These are phyloP conservation scores for Scedosporium boydii DNA, from an alignment of 2,329 filamentous ascomycete species.

Conservation along the genomic window DNA sequence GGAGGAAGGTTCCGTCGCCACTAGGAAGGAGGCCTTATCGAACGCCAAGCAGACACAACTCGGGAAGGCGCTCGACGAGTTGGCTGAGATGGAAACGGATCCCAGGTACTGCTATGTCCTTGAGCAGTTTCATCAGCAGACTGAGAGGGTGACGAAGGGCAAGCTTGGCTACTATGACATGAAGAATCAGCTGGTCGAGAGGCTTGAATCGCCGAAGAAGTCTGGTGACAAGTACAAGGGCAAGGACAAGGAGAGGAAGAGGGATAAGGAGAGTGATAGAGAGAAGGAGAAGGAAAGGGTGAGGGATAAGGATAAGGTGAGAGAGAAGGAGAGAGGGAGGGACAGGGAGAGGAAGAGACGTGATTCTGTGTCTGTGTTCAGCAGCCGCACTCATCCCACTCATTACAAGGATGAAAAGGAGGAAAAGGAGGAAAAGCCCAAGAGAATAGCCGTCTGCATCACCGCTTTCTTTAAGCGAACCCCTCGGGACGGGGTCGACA, in stretches of 20 bases:
- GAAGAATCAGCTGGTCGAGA: conserved; percentile 11
- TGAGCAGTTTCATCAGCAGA: conserved; percentile 33
- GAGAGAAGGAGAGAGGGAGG: background rate
- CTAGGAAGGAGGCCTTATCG: conserved; percentile 29
- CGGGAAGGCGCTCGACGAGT: conserved; percentile 24
- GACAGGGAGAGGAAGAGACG: background rate
- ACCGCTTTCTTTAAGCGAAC: conserved; percentile 36
- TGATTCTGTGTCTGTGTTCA: background rate
- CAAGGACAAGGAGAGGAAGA: conserved; percentile 8
- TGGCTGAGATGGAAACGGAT: conserved; percentile 26
- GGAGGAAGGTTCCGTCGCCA: conserved; percentile 18
- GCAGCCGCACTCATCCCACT: conserved; percentile 5
- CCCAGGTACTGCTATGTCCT: conserved; percentile 29
- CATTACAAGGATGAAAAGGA: conserved; percentile 14
- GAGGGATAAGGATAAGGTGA: background rate
- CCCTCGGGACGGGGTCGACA: conserved; percentile 22
- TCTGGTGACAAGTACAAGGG: background rate
- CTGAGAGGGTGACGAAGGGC: conserved; percentile 17
- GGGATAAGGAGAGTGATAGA: conserved; percentile 12
- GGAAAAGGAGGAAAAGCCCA: conserved; percentile 14
- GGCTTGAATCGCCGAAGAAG: background rate
- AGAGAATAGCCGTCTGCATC: conserved; percentile 27
- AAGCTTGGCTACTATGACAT: conserved; percentile 9
- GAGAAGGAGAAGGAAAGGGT: conserved; percentile 7
- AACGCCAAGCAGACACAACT: conserved; percentile 30